These are phyloP conservation scores for Microascus cirrosus DNA, from an alignment of 2,329 filamentous ascomycete species.

Conservation along the genomic window DNA sequence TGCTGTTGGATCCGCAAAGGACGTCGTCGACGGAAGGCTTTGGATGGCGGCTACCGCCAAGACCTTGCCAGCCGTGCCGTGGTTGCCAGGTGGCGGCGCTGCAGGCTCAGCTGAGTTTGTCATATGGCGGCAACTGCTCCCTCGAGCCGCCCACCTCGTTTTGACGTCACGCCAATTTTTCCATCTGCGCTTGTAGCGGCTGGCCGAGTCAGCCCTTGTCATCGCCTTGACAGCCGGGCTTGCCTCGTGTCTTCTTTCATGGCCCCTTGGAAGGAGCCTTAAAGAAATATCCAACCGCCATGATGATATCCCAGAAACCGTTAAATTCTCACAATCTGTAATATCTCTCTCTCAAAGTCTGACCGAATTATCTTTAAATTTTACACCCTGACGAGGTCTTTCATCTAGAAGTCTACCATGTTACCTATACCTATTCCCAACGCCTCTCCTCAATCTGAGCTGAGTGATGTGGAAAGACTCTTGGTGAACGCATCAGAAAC, in stretches of 20 bases:
- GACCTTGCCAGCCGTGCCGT: slow-evolving; percentile 3
- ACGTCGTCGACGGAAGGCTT: slow-evolving; percentile 6
- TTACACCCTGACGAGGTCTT: not conserved
- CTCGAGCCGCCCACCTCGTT: not conserved
- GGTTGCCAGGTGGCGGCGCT: not conserved
- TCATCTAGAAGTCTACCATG: not conserved
- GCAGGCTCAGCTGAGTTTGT: not conserved
- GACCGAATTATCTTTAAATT: not conserved
- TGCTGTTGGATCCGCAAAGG: not conserved
- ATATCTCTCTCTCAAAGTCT: not conserved
- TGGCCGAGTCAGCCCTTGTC: not conserved
- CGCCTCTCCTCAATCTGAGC: not conserved
- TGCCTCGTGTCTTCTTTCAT: not conserved
- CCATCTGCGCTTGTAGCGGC: not conserved
- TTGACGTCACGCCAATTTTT: not conserved
- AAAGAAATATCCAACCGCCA: not conserved
- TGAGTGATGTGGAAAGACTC: slow-evolving; percentile 21
- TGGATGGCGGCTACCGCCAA: slow-evolving; percentile 2
- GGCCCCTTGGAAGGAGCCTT: not conserved
- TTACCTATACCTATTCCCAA: not conserved
- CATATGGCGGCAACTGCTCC: not conserved
- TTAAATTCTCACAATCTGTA: not conserved
- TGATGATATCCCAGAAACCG: not conserved
- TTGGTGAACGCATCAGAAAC: slow-evolving; percentile 36
- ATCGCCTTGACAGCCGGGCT: not conserved